Evolutionary conservation across 2,329 filamentous ascomycete species (phyloP), one percentile per base, ranked within the genome.

Genomic region (Annulohypoxylon truncatum): DNA sequence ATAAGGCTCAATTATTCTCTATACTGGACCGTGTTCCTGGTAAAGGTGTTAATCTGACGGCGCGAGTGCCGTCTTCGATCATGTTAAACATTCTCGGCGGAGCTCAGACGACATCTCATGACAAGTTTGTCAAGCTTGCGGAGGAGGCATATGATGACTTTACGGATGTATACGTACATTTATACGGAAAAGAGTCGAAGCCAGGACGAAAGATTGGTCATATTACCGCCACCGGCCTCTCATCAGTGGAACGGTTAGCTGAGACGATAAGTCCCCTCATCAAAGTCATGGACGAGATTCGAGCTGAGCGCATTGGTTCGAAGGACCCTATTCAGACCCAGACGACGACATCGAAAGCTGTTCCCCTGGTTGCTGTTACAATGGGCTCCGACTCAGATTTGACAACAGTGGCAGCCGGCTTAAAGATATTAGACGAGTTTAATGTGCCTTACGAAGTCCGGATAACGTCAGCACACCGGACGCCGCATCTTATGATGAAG

Each of bases 141-240:
- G 77, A 83, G 33, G 74, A 73, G 3, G 77, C 80, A 38, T 84
- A 82, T 61, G 78, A 78, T 33, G 77, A 80, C 6, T 78, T 82
- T 35, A 82, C 83, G 66, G 85, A 84, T 54, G 79, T 85, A 12
- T 85, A 83, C 55, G 85, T 97, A 9, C 95, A 99, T 75, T 87
- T 97, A 48, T 99, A 99, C 81, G 94, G 94, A 74, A 98, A 98
- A 80, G 88, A 87, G 48, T 92, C 94, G 24, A 92, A 94, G 73
- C 93, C 92, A 3, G 91, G 93, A 31, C 90, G 96, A 47, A 99
- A 98, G 80, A 98, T 98, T 82, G 95, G 95, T 9, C 96, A 99
- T 78, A 88, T 99, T 71, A 98, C 94, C 0, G 81, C 97, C 35
- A 92, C 92, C 1, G 89, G 89, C 0, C 83, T 86, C 10, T 89